Evolutionary conservation across 805 yeast species (phyloP).

Genomic region (Pichia californica): DNA sequence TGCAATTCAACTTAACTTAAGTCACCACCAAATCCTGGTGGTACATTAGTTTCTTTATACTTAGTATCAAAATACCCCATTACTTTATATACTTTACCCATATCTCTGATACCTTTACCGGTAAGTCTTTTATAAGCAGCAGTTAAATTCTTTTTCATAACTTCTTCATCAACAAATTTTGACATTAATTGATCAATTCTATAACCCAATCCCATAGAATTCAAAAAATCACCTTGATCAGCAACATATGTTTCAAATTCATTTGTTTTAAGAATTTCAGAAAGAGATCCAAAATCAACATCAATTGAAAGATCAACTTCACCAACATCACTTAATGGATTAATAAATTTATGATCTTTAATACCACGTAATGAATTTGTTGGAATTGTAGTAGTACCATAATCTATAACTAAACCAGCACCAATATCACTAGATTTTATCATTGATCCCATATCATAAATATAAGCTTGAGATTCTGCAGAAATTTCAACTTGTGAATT

Average conservation of each 20-base stretch:
- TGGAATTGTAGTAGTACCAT: constrained; percentile 65
- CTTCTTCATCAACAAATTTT: constrained; percentile 36
- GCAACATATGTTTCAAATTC: constrained; percentile 21
- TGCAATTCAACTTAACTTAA: neutral
- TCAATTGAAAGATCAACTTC: constrained; percentile 77
- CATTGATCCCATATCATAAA: constrained; percentile 43
- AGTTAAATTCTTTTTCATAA: constrained; percentile 44
- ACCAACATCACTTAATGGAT: constrained; percentile 73
- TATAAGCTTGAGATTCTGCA: constrained; percentile 60
- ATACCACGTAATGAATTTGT: constrained; percentile 71
- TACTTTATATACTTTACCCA: constrained; percentile 77
- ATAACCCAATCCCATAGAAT: constrained; percentile 66
- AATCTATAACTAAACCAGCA: constrained; percentile 69
- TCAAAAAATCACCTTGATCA: constrained; percentile 76
- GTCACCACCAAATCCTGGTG: constrained; percentile 45
- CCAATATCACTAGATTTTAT: constrained; percentile 39
- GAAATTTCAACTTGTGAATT: constrained; percentile 66
- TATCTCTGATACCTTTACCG: constrained; percentile 50
- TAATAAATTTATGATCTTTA: constrained; percentile 61
- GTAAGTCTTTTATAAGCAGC: constrained; percentile 57
- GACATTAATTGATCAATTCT: constrained; percentile 51
- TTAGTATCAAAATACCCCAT: constrained; percentile 38
- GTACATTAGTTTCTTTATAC: constrained; percentile 43
- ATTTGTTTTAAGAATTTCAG: constrained; percentile 27
- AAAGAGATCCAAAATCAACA: constrained; percentile 68